Conservation (phyloP, 83 land plant species). For the Picea abies region DNA sequence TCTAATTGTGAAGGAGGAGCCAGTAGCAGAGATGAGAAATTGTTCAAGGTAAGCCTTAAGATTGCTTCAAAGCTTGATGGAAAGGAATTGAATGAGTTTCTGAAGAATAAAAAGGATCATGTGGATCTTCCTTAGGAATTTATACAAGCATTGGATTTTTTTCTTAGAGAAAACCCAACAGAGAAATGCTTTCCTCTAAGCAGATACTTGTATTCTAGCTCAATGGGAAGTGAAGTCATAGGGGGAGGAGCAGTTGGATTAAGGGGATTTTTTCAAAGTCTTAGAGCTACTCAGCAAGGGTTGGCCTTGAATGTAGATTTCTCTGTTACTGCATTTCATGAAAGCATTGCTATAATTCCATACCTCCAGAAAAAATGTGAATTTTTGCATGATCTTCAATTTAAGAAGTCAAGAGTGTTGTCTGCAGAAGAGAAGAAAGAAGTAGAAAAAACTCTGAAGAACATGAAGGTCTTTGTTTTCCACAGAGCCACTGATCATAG, state of each 20-base stretch:
- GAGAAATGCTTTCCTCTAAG: too few species aligned
- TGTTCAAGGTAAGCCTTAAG: slow-evolving; percentile 52
- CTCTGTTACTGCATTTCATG: slow-evolving; percentile 79
- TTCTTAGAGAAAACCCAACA: slow-evolving; percentile 60
- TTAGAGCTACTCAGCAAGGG: slow-evolving; percentile 85
- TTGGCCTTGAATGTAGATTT: slow-evolving; percentile 79
- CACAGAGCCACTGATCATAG: too few species aligned
- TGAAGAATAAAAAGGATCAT: slow-evolving; percentile 44
- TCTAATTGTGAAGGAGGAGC: too few species aligned
- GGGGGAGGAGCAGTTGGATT: slow-evolving; percentile 80
- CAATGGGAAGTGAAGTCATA: too few species aligned
- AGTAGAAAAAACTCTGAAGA: slow-evolving; percentile 58
- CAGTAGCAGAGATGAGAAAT: slow-evolving; percentile 30
- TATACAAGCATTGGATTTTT: slow-evolving; percentile 80
- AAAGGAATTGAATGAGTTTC: slow-evolving; percentile 42
- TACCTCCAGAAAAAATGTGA: slow-evolving; percentile 60
- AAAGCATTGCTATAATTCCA: slow-evolving; percentile 59
- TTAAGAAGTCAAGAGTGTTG: too few species aligned
- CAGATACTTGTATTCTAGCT: slow-evolving; percentile 59
- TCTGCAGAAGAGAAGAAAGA: too few species aligned
- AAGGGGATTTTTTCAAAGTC: slow-evolving; percentile 84
- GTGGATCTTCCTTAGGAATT: slow-evolving; percentile 71
- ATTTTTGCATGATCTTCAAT: too few species aligned
- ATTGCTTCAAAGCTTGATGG: slow-evolving; percentile 64
- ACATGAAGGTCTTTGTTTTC: too few species aligned